phyloP scores from a whole-genome alignment of 495 filamentous ascomycete genomes.

The Neurospora cerealis region DNA sequence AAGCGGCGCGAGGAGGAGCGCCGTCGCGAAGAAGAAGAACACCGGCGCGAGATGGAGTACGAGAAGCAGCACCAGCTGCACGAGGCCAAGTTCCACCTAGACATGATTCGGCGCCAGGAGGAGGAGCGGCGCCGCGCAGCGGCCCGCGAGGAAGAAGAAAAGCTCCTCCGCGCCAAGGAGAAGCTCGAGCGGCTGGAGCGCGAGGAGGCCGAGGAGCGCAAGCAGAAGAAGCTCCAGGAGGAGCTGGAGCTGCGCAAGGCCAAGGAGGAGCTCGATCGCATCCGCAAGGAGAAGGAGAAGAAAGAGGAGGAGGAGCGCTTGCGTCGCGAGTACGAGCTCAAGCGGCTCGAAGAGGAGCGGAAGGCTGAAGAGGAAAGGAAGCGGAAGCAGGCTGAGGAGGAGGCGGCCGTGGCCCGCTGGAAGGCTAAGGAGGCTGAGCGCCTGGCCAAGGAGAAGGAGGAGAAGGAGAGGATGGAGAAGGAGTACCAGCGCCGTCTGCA shows the following conservation, averaged over 20 bases:
- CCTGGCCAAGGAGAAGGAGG: slow-evolving; percentile 30
- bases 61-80: slow-evolving; percentile 19
- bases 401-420: slow-evolving; percentile 44
- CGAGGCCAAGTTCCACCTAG: slow-evolving; percentile 31
- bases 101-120: slow-evolving; percentile 34
- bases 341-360: slow-evolving; percentile 49
- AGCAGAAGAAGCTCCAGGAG: slow-evolving; percentile 29
- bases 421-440: slow-evolving; percentile 47
- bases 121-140: slow-evolving; percentile 15
- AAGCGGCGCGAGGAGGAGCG: slow-evolving; percentile 20
- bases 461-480: slow-evolving; percentile 40
- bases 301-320: slow-evolving; percentile 38
- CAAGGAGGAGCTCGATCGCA: slow-evolving; percentile 35
- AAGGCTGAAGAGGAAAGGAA: slow-evolving; percentile 31
- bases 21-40: slow-evolving; percentile 5
- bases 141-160: slow-evolving; percentile 23
- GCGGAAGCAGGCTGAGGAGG: slow-evolving; percentile 40
- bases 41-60: slow-evolving; percentile 7
- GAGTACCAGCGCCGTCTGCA: slow-evolving; percentile 39
- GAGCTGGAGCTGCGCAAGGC: slow-evolving; percentile 35
- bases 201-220: slow-evolving; percentile 32
- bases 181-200: slow-evolving; percentile 14
- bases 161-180: slow-evolving; percentile 21
- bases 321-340: slow-evolving; percentile 40
- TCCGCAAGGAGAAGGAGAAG: slow-evolving; percentile 33